Evolutionary conservation across 371 early-diverging fungal species (phyloP), one percentile per base, ranked within the genome.

Genomic region (Dichotomocladium elegans): DNA sequence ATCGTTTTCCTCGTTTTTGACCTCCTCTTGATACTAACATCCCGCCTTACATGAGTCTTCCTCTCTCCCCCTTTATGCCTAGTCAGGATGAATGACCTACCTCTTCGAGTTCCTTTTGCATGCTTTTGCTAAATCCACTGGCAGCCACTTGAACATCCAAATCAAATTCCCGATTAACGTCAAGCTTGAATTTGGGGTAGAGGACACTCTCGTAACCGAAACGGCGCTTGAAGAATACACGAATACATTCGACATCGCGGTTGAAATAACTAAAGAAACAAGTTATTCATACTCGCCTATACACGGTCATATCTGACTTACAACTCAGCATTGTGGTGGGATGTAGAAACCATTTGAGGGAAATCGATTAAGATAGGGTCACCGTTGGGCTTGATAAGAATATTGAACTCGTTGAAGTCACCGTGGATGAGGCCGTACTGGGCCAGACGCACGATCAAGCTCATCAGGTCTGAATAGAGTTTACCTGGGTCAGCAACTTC

Each of bases 351-450:
- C 98, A 99, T 99, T 72, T 99, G 99, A 1, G 99, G 99, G 70
- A 99, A 99, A 83, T 99, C 99, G 51, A 99, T 99, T 46, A 99
- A 70, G 7, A 99, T 74, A 41, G 91, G 91, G 1, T 87, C 80
- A 12, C 90, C 87, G 62, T 91, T 85, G 47, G 88, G 86, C 44
- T 82, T 87, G 48, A 99, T 81, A 68, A 99, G 77, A 47, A 99
- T 81, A 74, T 99, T 99, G 82, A 99, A 99, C 63, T 99, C 99
- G 84, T 99, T 99, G 65, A 99, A 99, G 74, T 99, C 99, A 55
- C 99, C 98, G 66, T 99, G 99, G 58, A 98, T 97, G 47, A 99
- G 81, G 33, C 99, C 99, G 53, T 93, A 82, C 41, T 91, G 85
- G 21, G 98, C 98, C 46, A 99, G 79, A 17, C 92, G 87, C 33